These are phyloP conservation scores for Gleditsia sinensis DNA, from an alignment of 306 rosid genomes.

Conservation along the genomic window DNA sequence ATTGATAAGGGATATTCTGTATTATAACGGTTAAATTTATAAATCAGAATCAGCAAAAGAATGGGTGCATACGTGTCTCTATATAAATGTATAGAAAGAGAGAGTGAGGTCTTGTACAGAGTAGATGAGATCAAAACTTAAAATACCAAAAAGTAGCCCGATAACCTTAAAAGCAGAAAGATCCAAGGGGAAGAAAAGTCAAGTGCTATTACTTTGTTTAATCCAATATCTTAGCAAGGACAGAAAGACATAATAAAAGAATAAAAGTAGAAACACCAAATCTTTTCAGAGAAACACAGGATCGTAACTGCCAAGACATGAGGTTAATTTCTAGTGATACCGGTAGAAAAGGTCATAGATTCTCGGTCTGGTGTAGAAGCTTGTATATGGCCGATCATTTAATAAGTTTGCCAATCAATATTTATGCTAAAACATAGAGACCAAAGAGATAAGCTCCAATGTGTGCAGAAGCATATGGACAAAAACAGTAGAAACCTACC, in stretches of 20 bases:
- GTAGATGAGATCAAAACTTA: slow-evolving; percentile 6
- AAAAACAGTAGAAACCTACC: slow-evolving; percentile 24
- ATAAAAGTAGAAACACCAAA: neutral
- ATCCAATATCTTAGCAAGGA: neutral
- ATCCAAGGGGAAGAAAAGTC: neutral
- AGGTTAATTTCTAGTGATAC: slow-evolving; percentile 21
- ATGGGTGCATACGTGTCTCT: neutral
- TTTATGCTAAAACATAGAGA: neutral
- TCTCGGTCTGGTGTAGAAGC: slow-evolving; percentile 14
- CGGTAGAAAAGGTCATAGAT: neutral
- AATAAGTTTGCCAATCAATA: neutral
- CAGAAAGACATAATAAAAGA: slow-evolving; percentile 15
- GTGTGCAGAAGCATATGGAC: slow-evolving; percentile 1
- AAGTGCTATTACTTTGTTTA: neutral
- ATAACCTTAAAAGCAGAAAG: slow-evolving; percentile 5
- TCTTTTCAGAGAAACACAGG: slow-evolving; percentile 5
- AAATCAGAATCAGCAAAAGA: slow-evolving; percentile 22
- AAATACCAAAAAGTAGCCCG: neutral
- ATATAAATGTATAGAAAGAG: neutral
- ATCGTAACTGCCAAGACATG: neutral
- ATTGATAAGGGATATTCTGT: slow-evolving; percentile 89
- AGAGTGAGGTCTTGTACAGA: slow-evolving; percentile 3
- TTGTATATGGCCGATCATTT: slow-evolving; percentile 16
- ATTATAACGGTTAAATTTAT: slow-evolving; percentile 28
- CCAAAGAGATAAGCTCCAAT: neutral